These are phyloP conservation scores for Didymella sp. DNA, from an alignment of 2,329 filamentous ascomycete genomes.

Conservation along the genomic window DNA sequence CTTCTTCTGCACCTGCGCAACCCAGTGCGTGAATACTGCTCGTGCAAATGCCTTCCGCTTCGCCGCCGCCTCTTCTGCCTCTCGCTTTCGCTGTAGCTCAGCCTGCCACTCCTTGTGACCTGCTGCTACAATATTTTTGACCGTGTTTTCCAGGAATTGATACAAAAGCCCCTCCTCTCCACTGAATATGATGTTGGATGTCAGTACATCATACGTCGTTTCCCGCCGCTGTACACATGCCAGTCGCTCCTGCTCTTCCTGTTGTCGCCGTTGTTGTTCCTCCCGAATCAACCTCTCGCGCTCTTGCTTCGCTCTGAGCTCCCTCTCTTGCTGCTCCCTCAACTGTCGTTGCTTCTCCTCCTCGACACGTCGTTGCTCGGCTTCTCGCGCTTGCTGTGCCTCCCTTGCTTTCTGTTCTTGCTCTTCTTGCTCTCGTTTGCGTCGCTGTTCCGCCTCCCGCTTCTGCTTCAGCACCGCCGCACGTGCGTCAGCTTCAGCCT, in stretches of 20 bases:
- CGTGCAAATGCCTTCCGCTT: constrained; percentile 29
- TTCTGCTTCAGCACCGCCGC: constrained; percentile 22
- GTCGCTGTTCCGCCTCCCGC: constrained; percentile 19
- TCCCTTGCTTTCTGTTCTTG: constrained; percentile 15
- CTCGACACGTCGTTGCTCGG: constrained; percentile 26
- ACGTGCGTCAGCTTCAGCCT: constrained; percentile 21
- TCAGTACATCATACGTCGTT: constrained; percentile 42
- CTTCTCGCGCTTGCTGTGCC: constrained; percentile 27
- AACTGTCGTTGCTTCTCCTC: constrained; percentile 24
- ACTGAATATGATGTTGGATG: constrained; percentile 49
- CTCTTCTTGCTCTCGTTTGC: constrained; percentile 15
- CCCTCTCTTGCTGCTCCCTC: constrained; percentile 24
- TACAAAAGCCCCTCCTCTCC: constrained; percentile 52
- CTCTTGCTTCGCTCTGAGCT: constrained; percentile 28
- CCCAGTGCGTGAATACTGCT: constrained; percentile 32
- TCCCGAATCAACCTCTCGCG: constrained; percentile 29
- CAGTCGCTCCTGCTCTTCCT: constrained; percentile 29
- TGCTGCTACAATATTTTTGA: constrained; percentile 45
- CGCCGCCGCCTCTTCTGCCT: constrained; percentile 29
- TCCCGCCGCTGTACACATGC: constrained; percentile 26
- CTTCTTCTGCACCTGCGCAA: constrained; percentile 36
- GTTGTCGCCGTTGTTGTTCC: constrained; percentile 29
- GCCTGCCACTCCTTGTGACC: constrained; percentile 44
- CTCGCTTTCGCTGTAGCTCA: constrained; percentile 29
- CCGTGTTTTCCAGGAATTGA: constrained; percentile 54